These are phyloP conservation scores for Fusarium sp. DNA, from an alignment of 2,329 filamentous ascomycete species.

Conservation along the genomic window DNA sequence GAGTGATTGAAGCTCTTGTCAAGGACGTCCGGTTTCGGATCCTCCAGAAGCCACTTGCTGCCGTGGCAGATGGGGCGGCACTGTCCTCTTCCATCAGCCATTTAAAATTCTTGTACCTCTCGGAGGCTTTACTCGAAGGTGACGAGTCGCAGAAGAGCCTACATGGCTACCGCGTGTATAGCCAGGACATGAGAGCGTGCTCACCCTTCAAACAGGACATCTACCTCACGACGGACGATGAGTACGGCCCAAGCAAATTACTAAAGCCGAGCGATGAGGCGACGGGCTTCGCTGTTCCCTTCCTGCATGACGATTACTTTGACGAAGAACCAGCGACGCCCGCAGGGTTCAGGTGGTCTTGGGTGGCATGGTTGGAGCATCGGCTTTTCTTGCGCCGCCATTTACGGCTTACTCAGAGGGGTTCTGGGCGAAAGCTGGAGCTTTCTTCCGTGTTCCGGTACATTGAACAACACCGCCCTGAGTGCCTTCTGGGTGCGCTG, in stretches of 20 bases:
- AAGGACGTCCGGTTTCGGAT: conserved; percentile 29
- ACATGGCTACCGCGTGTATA: conserved; percentile 8
- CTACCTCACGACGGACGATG: conserved; percentile 32
- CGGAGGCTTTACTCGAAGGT: conserved; percentile 14
- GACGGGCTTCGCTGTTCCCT: neutral
- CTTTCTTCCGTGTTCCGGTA: conserved; percentile 27
- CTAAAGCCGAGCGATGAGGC: conserved; percentile 5
- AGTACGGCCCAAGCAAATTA: conserved; percentile 23
- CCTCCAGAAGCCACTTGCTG: neutral
- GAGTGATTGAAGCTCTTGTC: conserved; percentile 20
- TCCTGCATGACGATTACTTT: conserved; percentile 30
- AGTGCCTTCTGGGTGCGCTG: conserved; percentile 20
- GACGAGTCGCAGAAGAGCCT: neutral
- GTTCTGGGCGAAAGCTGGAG: neutral
- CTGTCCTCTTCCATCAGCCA: conserved; percentile 21
- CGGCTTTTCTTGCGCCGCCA: conserved; percentile 20
- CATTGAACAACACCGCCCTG: conserved; percentile 17
- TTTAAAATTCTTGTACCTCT: conserved; percentile 39
- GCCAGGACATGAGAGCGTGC: conserved; percentile 7
- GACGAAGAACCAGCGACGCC: conserved; percentile 19
- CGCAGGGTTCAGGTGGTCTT: conserved; percentile 5
- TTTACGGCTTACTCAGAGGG: conserved; percentile 3
- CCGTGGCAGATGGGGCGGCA: neutral
- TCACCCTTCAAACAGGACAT: conserved; percentile 3
- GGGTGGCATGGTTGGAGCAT: conserved; percentile 35